Base-by-base conservation (phyloP, 1,139 yeast species). In the Hansenula lynferdii region DNA sequence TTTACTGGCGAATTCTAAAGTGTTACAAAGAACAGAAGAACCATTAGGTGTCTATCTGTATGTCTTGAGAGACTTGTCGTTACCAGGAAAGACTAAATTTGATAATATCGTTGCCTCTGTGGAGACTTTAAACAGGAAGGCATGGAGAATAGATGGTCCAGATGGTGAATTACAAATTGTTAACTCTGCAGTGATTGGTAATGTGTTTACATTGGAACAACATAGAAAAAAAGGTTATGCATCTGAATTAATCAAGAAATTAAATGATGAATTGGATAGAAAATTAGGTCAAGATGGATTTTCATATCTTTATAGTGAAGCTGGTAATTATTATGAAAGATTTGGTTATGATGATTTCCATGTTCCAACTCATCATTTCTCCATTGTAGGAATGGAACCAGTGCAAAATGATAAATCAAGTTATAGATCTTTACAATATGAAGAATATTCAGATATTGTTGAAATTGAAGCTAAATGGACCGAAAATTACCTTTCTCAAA, bases 141-240 rank as follows among this genome's bases (percentile, higher is more conserved):
- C 70, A 0, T 56, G 61, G 40, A 51, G 53, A 25, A 47, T 53
- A 16, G 43, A 39, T 4, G 35, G 31, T 19, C n/a, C 23, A 12
- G 20, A 46, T 14, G 54, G 51, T 6, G 42, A 44, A 14, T 40
- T 50, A 19, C 44, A 45, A 18, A 53, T 54, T 1, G 61, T 72
- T 11, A 53, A 66, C 16, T 60, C 70, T 42, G 75, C 72, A 6
- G 71, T 80, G 40, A 64, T 80, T 39, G 84, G 85, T 18, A 78
- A 77, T 3, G 85, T 81, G 0, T 81, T 62, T 56, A 80, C 87
- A 2, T 70, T 75, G 29, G 64, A 66, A 11, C 66, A 70, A 40
- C 57, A 69, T 50, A 67, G 92, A 37, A 77, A 81, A 14, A 68
- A 72, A 45, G 85, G 87, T 2, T 75, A 74, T 49, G 87, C 84